These are phyloP conservation scores for Pyrus communis DNA, from an alignment of 306 rosid species.

Conservation along the genomic window DNA sequence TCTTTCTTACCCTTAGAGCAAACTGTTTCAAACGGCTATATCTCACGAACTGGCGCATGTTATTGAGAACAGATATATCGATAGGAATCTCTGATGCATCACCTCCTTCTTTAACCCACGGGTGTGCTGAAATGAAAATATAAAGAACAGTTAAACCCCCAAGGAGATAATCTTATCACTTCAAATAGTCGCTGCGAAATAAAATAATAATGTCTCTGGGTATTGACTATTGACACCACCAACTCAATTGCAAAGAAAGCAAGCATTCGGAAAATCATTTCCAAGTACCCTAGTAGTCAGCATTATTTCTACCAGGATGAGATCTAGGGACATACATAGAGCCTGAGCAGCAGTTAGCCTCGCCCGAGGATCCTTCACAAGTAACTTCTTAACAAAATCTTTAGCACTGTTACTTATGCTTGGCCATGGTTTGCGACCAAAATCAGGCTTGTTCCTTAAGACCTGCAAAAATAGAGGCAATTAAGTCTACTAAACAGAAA, in stretches of 20 bases:
- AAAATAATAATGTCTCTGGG: conserved; percentile 5
- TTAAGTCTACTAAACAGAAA: not conserved
- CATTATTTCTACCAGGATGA: conserved; percentile 10
- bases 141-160: conserved; percentile 14
- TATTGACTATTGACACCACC: not conserved
- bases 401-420: conserved; percentile 65
- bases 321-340: conserved; percentile 56
- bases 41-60: conserved; percentile 89
- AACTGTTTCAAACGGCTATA: conserved; percentile 96
- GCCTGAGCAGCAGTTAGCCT: conserved; percentile 99
- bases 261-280: not conserved
- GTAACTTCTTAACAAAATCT: conserved; percentile 90
- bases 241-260: not conserved
- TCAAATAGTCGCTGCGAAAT: not conserved
- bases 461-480: conserved; percentile 44
- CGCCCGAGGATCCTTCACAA: conserved; percentile 93
- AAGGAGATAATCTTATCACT: not conserved
- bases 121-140: conserved; percentile 79
- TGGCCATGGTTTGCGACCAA: conserved; percentile 97
- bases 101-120: conserved; percentile 98
- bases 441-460: conserved; percentile 86
- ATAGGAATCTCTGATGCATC: conserved; percentile 89
- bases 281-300: conserved; percentile 6
- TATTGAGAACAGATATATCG: conserved; percentile 85
- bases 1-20: conserved; percentile 69